Evolutionary conservation across 2,329 filamentous ascomycete genomes (phyloP).

Genomic region (Nigrospora osmanthi): DNA sequence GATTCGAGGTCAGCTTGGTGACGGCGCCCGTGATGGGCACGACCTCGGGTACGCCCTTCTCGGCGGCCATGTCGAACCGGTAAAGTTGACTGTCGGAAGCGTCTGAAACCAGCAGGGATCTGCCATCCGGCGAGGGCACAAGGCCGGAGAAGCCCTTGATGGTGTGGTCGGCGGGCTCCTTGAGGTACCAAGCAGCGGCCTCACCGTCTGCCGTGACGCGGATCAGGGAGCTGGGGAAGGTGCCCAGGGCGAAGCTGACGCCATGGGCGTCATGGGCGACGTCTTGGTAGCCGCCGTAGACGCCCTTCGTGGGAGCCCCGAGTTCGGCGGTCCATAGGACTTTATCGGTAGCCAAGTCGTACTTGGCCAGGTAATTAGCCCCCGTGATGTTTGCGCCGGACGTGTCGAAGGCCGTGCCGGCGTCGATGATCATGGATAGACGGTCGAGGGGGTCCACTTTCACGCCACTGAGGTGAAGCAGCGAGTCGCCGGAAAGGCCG

Average conservation of each 20-base stretch:
- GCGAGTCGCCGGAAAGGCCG: slow-evolving; percentile 18
- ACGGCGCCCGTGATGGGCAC: slow-evolving; percentile 13
- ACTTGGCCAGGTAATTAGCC: slow-evolving; percentile 27
- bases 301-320: slow-evolving; percentile 16
- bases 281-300: slow-evolving; percentile 30
- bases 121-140: slow-evolving; percentile 11
- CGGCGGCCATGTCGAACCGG: slow-evolving; percentile 21
- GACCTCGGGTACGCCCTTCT: slow-evolving; percentile 11
- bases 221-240: slow-evolving; percentile 26
- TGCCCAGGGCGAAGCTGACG: slow-evolving; percentile 29
- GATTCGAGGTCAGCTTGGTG: slow-evolving; percentile 5
- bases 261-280: slow-evolving; percentile 25
- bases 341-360: slow-evolving; percentile 14
- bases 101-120: slow-evolving; percentile 23
- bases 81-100: slow-evolving; percentile 22
- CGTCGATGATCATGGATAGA: slow-evolving; percentile 25
- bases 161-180: slow-evolving; percentile 15
- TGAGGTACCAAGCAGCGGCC: slow-evolving; percentile 23
- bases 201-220: slow-evolving; percentile 21
- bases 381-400: slow-evolving; percentile 24
- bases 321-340: slow-evolving; percentile 25
- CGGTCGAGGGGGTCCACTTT: slow-evolving; percentile 22
- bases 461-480: slow-evolving; percentile 25
- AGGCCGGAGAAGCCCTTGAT: slow-evolving; percentile 17
- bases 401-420: slow-evolving; percentile 25